Conservation (phyloP, 2,329 filamentous ascomycete genomes). For the Chalaropsis thielavioides region DNA sequence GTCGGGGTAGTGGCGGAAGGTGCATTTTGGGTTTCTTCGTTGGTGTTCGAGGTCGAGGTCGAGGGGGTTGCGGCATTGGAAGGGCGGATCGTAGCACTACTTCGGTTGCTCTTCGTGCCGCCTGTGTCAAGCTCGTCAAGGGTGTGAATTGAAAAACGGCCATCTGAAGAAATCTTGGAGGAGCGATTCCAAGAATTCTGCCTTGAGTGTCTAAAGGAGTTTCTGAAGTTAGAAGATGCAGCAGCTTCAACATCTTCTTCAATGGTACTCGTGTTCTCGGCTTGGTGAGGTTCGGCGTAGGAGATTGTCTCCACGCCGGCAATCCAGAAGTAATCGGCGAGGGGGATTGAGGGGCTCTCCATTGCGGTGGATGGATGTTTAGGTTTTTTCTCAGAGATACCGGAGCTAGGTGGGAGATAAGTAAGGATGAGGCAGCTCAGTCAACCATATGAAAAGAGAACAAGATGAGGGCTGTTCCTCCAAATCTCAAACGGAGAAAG, state of each 20-base stretch:
- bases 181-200: conserved; percentile 45
- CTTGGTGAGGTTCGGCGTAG: conserved; percentile 38
- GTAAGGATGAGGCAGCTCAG: not conserved
- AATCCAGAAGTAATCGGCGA: conserved; percentile 66
- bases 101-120: conserved; percentile 45
- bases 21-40: not conserved
- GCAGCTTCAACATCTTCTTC: conserved; percentile 44
- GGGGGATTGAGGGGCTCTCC: conserved; percentile 47
- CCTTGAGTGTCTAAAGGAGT: conserved; percentile 42
- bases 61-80: conserved; percentile 22
- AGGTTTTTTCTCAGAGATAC: not conserved
- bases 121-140: conserved; percentile 45
- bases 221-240: conserved; percentile 25
- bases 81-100: conserved; percentile 48
- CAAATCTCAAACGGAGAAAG: not conserved
- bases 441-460: not conserved
- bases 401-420: not conserved
- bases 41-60: conserved; percentile 15
- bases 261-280: conserved; percentile 37
- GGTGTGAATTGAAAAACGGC: conserved; percentile 39
- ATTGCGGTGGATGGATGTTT: conserved; percentile 26
- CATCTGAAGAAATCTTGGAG: conserved; percentile 37
- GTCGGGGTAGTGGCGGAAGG: conserved; percentile 17
- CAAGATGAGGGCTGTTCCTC: not conserved
- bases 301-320: conserved; percentile 54